A percentile compares a stretch with the other conserved stretches of the same genome.
These are phyloP conservation scores for Huntiella omanensis DNA, from an alignment of 2,329 filamentous ascomycete species.

Conservation along the genomic window DNA sequence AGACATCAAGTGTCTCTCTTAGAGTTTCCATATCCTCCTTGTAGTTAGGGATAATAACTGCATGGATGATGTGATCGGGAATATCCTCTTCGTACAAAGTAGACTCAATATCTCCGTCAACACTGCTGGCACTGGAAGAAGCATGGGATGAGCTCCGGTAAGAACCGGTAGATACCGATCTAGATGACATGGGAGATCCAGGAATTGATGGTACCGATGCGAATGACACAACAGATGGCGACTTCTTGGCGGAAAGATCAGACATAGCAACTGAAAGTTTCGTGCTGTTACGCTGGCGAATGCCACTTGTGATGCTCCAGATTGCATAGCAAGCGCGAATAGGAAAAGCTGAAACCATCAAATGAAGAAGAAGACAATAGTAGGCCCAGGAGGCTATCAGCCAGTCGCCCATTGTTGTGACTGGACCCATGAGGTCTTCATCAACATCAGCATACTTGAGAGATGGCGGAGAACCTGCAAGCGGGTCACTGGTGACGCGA, in stretches of 20 bases:
- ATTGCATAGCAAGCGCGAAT: conserved; percentile 43
- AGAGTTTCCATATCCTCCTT: conserved; percentile 53
- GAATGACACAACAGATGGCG: conserved; percentile 33
- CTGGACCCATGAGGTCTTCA: conserved; percentile 23
- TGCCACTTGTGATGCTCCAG: conserved; percentile 33
- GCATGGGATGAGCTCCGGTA: conserved; percentile 29
- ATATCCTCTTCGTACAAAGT: conserved; percentile 18
- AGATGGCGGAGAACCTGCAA: conserved; percentile 15
- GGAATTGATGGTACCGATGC: conserved; percentile 24
- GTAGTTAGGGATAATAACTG: conserved; percentile 55
- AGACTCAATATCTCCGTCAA: conserved; percentile 26
- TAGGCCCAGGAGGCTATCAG: conserved; percentile 39
- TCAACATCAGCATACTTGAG: conserved; percentile 16
- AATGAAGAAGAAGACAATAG: conserved; percentile 46
- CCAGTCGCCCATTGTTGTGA: conserved; percentile 12
- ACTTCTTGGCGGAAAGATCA: conserved; percentile 29
- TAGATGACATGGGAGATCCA: neutral
- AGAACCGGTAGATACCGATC: neutral
- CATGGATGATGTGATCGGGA: conserved; percentile 33
- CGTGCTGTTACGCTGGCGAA: conserved; percentile 26
- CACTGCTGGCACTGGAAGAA: conserved; percentile 29
- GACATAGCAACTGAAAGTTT: conserved; percentile 24
- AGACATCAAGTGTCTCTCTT: conserved; percentile 47
- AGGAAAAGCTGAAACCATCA: conserved; percentile 44
- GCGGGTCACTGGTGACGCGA: conserved; percentile 17